Evolutionary conservation across 208 protist species (phyloP).

Genomic region (Trichomonas gallinae): DNA sequence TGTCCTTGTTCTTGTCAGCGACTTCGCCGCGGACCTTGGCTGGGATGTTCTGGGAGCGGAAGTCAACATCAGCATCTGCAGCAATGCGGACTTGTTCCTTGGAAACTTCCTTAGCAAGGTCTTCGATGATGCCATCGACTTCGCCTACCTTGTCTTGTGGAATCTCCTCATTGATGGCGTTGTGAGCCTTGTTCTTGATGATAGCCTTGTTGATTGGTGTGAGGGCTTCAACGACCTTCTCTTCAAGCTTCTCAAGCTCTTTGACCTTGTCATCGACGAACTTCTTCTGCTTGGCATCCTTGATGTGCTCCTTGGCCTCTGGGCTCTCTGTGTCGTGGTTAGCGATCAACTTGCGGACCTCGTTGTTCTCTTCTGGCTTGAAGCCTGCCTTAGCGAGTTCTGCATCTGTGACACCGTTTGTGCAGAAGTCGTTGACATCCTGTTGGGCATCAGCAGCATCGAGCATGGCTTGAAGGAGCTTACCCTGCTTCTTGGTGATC

Average conservation of each 20-base stretch:
- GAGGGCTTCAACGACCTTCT: neutral
- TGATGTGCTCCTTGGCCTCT: neutral
- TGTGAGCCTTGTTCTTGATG: neutral
- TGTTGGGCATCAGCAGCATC: neutral
- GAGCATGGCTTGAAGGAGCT: neutral
- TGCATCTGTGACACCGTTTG: neutral
- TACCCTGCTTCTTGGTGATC: neutral
- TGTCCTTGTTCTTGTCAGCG: neutral
- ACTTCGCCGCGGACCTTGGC: neutral
- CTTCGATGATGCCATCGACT: neutral
- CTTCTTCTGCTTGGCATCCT: neutral
- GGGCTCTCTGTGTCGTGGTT: neutral
- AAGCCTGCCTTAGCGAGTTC: neutral
- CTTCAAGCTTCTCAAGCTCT: neutral
- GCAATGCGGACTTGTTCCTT: neutral
- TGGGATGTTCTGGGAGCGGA: neutral
- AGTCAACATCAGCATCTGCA: neutral
- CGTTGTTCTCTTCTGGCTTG: neutral
- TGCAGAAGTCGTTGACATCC: neutral
- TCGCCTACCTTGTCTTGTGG: neutral
- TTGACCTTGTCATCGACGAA: neutral
- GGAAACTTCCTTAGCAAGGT: neutral
- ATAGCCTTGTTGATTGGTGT: neutral
- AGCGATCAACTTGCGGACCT: neutral
- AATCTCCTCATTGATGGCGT: neutral